A percentile compares a stretch with the other conserved stretches of the same genome.
Conservation (phyloP, 495 filamentous ascomycete species). For the Aspergillus diversus region DNA sequence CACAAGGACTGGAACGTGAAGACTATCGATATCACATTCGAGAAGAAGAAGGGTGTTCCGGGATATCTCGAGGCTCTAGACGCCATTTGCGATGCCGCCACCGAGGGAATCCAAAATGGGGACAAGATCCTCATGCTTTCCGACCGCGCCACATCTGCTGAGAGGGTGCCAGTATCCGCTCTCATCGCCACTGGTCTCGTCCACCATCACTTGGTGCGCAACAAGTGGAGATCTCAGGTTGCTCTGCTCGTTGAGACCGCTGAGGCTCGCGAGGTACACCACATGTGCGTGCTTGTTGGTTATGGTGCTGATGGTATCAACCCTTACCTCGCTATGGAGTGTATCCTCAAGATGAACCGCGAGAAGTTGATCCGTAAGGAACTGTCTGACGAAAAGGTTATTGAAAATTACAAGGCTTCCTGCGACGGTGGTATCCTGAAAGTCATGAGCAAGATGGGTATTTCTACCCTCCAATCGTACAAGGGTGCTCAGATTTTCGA, state of each 20-base stretch:
- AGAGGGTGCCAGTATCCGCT: conserved; percentile 86
- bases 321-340: conserved; percentile 96
- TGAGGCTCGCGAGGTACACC: conserved; percentile 97
- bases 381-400: conserved; percentile 78
- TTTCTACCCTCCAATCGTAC: conserved; percentile 96
- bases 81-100: conserved; percentile 83
- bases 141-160: conserved; percentile 82
- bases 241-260: conserved; percentile 92
- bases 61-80: conserved; percentile 92
- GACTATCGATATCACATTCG: conserved; percentile 96
- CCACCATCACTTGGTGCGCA: conserved; percentile 95
- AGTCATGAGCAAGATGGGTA: conserved; percentile 99
- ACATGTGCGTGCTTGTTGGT: conserved; percentile 96
- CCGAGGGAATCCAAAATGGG: conserved; percentile 79
- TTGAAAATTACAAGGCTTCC: conserved; percentile 97
- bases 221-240: conserved; percentile 92
- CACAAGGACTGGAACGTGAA: conserved; percentile 87
- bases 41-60: conserved; percentile 79
- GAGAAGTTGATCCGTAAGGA: conserved; percentile 93
- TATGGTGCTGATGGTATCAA: conserved; percentile 97
- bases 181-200: conserved; percentile 92
- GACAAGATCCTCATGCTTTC: conserved; percentile 91
- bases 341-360: conserved; percentile 97
- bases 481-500: conserved; percentile 99
- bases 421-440: conserved; percentile 98